Conservation (phyloP, 495 filamentous ascomycete species). For the Cairneyella variabilis region DNA sequence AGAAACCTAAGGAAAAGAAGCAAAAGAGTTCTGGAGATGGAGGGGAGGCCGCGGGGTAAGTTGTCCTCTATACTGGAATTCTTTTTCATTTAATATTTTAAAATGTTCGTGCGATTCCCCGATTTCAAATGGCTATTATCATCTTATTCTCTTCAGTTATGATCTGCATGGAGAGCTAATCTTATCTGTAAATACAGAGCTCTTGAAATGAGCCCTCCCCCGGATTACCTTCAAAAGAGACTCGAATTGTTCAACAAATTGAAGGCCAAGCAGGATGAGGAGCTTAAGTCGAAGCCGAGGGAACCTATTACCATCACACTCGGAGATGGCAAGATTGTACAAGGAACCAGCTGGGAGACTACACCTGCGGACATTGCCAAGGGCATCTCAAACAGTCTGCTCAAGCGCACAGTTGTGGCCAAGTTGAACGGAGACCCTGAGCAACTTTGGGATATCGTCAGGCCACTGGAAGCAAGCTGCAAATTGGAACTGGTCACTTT, state of each 20-base stretch:
- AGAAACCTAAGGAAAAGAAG: slow-evolving; percentile 41
- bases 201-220: too few species aligned
- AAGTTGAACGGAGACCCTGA: slow-evolving; percentile 63
- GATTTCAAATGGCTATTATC: too few species aligned
- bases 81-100: too few species aligned
- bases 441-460: slow-evolving; percentile 85
- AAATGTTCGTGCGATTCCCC: too few species aligned
- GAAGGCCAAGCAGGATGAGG: slow-evolving; percentile 75
- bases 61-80: too few species aligned
- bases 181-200: too few species aligned
- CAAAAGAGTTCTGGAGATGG: slow-evolving; percentile 43
- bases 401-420: slow-evolving; percentile 75
- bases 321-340: slow-evolving; percentile 54
- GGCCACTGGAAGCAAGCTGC: slow-evolving; percentile 80
- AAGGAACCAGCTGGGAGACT: slow-evolving; percentile 68
- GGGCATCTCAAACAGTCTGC: slow-evolving; percentile 63
- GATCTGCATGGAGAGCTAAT: too few species aligned
- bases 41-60: too few species aligned
- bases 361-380: slow-evolving; percentile 63
- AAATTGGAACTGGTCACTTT: slow-evolving; percentile 78
- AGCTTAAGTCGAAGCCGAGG: slow-evolving; percentile 60
- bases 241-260: slow-evolving; percentile 84
- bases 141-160: too few species aligned
- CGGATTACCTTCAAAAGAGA: slow-evolving; percentile 77
- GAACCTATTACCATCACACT: slow-evolving; percentile 66